Evolutionary conservation across 2,329 filamentous ascomycete genomes (phyloP).

Genomic region (Passalora sequoiae): DNA sequence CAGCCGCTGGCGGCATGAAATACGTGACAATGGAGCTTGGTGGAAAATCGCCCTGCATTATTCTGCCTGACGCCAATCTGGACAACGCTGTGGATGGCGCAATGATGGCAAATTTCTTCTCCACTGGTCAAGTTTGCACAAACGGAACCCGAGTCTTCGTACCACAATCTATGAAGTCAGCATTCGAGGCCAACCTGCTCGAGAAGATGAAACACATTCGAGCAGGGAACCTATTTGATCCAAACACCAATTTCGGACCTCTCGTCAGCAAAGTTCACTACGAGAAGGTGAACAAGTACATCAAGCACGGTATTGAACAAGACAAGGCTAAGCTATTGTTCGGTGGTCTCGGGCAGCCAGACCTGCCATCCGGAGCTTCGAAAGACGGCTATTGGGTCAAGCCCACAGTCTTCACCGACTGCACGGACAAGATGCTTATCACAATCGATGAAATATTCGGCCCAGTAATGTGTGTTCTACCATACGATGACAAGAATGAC

Average conservation of each 20-base stretch:
- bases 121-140: slow-evolving; percentile 85
- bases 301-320: slow-evolving; percentile 64
- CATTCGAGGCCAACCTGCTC: slow-evolving; percentile 64
- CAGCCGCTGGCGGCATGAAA: slow-evolving; percentile 75
- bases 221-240: slow-evolving; percentile 66
- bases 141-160: slow-evolving; percentile 88
- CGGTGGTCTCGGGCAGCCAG: slow-evolving; percentile 61
- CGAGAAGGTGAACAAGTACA: slow-evolving; percentile 73
- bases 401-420: slow-evolving; percentile 81
- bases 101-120: slow-evolving; percentile 94
- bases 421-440: slow-evolving; percentile 75
- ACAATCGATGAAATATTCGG: slow-evolving; percentile 82
- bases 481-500: slow-evolving; percentile 50
- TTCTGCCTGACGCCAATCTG: slow-evolving; percentile 74
- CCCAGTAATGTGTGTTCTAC: slow-evolving; percentile 75
- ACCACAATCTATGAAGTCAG: slow-evolving; percentile 57
- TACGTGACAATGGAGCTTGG: slow-evolving; percentile 90
- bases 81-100: slow-evolving; percentile 80
- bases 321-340: slow-evolving; percentile 70
- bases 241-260: slow-evolving; percentile 75
- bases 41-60: slow-evolving; percentile 74
- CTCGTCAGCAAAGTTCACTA: slow-evolving; percentile 69
- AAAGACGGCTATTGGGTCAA: slow-evolving; percentile 73
- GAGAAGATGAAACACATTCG: slow-evolving; percentile 67
- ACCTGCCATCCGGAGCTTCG: slow-evolving; percentile 42